A percentile compares a stretch with the other conserved stretches of the same genome.
Conservation (phyloP, 1,284 basidiomycete genomes). For the Microbotryum saponariae region DNA sequence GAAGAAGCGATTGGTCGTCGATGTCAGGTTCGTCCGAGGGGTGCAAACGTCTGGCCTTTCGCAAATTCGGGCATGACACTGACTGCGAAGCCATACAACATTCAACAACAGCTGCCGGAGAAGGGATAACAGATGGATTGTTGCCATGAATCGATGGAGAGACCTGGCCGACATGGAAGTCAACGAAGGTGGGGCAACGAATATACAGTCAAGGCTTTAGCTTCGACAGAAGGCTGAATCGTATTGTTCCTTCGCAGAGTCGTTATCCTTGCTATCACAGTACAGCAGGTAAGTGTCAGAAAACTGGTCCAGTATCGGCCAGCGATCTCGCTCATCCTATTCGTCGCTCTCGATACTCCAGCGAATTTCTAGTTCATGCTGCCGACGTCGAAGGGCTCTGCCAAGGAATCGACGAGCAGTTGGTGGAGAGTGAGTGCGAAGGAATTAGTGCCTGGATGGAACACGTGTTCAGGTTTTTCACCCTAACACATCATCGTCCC, state of each 20-base stretch:
- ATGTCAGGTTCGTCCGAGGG: conserved; percentile 64
- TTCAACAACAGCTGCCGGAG: conserved; percentile 63
- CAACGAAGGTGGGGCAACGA: conserved; percentile 54
- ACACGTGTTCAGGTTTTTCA: too few relatives aligned
- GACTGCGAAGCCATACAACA: neutral
- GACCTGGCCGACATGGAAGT: conserved; percentile 92
- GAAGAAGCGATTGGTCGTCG: conserved; percentile 83
- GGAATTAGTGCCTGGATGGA: too few relatives aligned
- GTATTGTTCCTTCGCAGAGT: conserved; percentile 46
- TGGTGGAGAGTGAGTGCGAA: conserved; percentile 59
- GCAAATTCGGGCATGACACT: neutral
- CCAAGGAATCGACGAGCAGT: conserved; percentile 86
- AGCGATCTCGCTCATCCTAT: neutral
- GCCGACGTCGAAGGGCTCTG: conserved; percentile 97
- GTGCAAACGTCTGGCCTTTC: conserved; percentile 1
- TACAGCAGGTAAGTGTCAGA: conserved; percentile 59
- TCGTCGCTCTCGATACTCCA: conserved; percentile 39
- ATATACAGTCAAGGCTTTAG: neutral
- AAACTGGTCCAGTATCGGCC: neutral
- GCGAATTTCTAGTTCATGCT: conserved; percentile 92
- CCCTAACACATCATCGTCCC: neutral
- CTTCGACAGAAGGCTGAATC: neutral
- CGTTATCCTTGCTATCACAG: conserved; percentile 59
- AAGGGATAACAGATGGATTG: conserved; percentile 70
- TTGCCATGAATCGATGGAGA: conserved; percentile 99